phyloP scores from a whole-genome alignment of 306 rosid species.

The Ammopiptanthus mongolicus region DNA sequence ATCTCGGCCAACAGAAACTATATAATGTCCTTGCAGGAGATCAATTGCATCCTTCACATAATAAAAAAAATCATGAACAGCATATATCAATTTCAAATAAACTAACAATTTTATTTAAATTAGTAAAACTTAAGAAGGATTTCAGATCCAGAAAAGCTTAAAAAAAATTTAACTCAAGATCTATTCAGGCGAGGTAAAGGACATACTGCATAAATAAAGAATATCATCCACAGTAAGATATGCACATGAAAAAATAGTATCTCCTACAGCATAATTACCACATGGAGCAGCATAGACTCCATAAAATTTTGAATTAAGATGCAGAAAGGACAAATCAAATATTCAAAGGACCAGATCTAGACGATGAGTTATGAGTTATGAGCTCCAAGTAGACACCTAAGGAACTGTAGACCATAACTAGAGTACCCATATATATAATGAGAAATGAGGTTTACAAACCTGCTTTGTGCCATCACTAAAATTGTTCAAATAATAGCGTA shows the following conservation, averaged over 20 bases:
- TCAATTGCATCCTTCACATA: conserved; percentile 86
- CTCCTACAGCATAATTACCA: not conserved
- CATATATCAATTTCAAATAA: conserved; percentile 1
- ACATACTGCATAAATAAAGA: not conserved
- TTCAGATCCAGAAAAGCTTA: not conserved
- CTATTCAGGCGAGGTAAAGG: conserved; percentile 1
- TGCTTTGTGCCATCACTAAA: conserved; percentile 87
- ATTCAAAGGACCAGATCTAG: conserved; percentile 8
- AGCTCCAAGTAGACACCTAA: conserved; percentile 8
- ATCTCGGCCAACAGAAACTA: conserved; percentile 76
- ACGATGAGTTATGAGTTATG: not conserved
- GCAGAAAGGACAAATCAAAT: conserved; percentile 8
- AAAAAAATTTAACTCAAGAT: not conserved
- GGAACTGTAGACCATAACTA: not conserved
- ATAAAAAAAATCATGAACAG: conserved; percentile 12
- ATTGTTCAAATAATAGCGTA: conserved; percentile 82
- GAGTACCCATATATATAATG: conserved; percentile 1
- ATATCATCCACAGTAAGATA: not conserved
- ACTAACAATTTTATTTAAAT: not conserved
- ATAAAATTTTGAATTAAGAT: conserved; percentile 1
- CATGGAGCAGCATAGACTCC: not conserved
- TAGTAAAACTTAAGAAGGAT: not conserved
- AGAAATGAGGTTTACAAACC: conserved; percentile 42
- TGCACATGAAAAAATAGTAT: conserved; percentile 6
- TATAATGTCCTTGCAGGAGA: conserved; percentile 97